A percentile compares a stretch with the other conserved stretches of the same genome.
These are phyloP conservation scores for Circinella minor DNA, from an alignment of 371 early-diverging fungal species.

Conservation along the genomic window DNA sequence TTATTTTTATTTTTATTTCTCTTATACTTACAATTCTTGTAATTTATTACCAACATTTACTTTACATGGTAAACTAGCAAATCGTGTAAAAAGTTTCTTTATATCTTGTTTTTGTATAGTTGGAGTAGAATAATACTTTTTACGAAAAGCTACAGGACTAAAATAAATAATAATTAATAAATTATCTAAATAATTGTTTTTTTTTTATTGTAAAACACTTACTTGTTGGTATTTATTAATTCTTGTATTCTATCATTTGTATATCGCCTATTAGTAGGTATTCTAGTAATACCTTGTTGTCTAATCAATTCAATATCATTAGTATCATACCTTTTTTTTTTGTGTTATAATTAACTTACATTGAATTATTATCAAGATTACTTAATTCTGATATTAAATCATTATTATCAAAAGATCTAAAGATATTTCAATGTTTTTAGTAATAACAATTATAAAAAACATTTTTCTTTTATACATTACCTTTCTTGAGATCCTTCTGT, in stretches of 20 bases:
- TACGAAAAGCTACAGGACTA: neutral
- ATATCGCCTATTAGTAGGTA: neutral
- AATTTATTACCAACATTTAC: neutral
- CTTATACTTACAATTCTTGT: slow-evolving; percentile 5
- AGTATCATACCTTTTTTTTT: neutral
- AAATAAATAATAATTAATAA: neutral
- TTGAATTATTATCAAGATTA: neutral
- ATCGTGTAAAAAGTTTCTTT: neutral
- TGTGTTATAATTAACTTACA: neutral
- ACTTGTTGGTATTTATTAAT: neutral
- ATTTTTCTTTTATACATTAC: no score
- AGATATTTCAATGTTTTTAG: no score
- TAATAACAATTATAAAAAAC: no score
- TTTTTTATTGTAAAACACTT: neutral
- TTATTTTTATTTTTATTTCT: no score
- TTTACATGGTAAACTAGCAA: neutral
- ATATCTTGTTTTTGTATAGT: neutral
- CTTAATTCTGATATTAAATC: no score
- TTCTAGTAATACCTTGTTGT: neutral
- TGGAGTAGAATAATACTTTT: neutral
- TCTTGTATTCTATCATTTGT: neutral
- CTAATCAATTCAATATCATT: neutral
- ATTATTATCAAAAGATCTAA: no score
- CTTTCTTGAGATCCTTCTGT: no score
- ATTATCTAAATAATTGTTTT: neutral